Conservation (phyloP, 768 basidiomycete genomes). For the Lyophyllum atratum region DNA sequence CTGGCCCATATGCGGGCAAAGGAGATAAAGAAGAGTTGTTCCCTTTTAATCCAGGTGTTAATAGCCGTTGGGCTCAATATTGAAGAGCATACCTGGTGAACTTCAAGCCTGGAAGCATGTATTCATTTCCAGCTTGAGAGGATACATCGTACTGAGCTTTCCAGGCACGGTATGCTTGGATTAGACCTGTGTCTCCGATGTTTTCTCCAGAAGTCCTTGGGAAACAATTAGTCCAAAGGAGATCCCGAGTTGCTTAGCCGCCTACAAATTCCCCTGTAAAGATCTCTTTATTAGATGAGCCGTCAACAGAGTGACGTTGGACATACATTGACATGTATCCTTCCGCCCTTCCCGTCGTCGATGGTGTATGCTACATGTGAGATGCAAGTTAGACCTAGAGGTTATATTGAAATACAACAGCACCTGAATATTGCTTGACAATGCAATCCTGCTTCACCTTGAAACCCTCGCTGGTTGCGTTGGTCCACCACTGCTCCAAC, state of each 20-base stretch:
- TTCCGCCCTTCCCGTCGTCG: constrained; percentile 82
- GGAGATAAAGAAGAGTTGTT: constrained; percentile 93
- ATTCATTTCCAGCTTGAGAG: constrained; percentile 59
- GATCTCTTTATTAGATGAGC: background rate
- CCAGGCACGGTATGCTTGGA: constrained; percentile 93
- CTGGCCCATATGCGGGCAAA: constrained; percentile 89
- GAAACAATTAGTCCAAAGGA: constrained; percentile 9
- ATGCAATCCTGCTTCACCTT: constrained; percentile 84
- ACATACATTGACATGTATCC: constrained; percentile 81
- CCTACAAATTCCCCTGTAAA: constrained; percentile 73
- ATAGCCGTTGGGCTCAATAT: background rate
- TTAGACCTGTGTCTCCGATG: constrained; percentile 83
- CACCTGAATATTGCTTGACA: constrained; percentile 87
- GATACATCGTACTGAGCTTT: constrained; percentile 70
- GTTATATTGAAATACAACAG: background rate
- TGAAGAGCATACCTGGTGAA: constrained; percentile 58
- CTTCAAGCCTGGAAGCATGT: constrained; percentile 78
- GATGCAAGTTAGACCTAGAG: constrained; percentile 1
- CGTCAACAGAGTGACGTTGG: background rate
- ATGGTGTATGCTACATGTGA: constrained; percentile 71
- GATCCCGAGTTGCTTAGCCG: background rate
- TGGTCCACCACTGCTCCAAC: constrained; percentile 92
- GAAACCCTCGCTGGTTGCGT: constrained; percentile 83
- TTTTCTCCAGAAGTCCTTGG: constrained; percentile 89
- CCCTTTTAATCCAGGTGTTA: constrained; percentile 43